A percentile compares a stretch with the other conserved stretches of the same genome.
phyloP scores from a whole-genome alignment of 2,329 filamentous ascomycete genomes.

The Fusarium tuaranense region DNA sequence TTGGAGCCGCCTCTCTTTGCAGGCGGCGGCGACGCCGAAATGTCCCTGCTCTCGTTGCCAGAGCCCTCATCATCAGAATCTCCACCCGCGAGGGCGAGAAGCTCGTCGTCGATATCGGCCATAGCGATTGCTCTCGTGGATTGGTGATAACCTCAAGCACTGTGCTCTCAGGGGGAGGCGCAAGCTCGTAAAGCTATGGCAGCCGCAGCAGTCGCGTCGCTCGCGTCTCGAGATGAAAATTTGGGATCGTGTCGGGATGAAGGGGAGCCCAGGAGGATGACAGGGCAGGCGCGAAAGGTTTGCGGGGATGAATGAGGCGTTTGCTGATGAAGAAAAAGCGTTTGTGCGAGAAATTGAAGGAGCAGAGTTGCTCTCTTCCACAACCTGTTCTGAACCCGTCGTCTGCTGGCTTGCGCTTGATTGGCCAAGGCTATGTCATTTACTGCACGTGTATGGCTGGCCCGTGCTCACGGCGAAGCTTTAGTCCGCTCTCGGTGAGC shows the following conservation, averaged over 20 bases:
- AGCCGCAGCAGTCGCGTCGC: slow-evolving; percentile 21
- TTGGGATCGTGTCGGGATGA: not conserved
- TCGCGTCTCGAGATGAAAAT: slow-evolving; percentile 20
- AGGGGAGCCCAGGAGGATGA: slow-evolving; percentile 10
- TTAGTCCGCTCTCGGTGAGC: slow-evolving; percentile 42
- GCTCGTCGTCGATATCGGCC: slow-evolving; percentile 93
- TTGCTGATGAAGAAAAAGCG: slow-evolving; percentile 27
- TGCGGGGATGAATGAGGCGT: slow-evolving; percentile 13
- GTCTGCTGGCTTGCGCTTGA: slow-evolving; percentile 32
- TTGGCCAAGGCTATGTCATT: slow-evolving; percentile 44
- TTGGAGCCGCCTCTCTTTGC: slow-evolving; percentile 48
- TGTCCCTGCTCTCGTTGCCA: slow-evolving; percentile 66
- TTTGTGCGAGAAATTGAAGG: slow-evolving; percentile 29
- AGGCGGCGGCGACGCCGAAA: slow-evolving; percentile 64
- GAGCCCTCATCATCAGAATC: slow-evolving; percentile 71
- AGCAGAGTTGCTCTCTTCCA: slow-evolving; percentile 27
- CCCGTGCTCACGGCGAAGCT: slow-evolving; percentile 33
- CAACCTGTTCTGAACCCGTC: slow-evolving; percentile 41
- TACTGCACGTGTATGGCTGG: slow-evolving; percentile 41
- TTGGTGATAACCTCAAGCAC: slow-evolving; percentile 12
- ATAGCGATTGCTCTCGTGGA: slow-evolving; percentile 60
- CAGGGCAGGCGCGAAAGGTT: slow-evolving; percentile 16
- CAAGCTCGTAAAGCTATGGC: slow-evolving; percentile 1
- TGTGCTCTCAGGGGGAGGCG: slow-evolving; percentile 22
- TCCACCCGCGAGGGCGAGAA: slow-evolving; percentile 91